Conservation (phyloP, 129 eudicot species). For the Pseudognaphalium luteoalbum region DNA sequence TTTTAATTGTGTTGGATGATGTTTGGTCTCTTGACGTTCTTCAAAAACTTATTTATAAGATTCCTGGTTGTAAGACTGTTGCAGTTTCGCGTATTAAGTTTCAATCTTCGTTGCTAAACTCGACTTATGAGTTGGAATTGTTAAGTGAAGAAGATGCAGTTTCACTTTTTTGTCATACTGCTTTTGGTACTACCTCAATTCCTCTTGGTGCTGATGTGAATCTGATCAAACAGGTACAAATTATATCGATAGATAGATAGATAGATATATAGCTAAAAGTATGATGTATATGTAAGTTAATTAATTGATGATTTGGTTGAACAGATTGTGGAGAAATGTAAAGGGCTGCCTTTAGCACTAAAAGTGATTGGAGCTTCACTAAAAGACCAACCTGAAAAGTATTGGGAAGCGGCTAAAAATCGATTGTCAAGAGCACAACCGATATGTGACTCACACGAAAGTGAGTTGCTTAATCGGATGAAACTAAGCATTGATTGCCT, state of each 20-base stretch:
- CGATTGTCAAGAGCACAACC: constrained; percentile 69
- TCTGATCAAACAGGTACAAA: constrained; percentile 69
- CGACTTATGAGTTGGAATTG: constrained; percentile 66
- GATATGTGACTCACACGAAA: constrained; percentile 73
- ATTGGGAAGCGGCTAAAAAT: constrained; percentile 68
- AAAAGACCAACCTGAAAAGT: constrained; percentile 72
- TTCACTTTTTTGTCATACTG: constrained; percentile 76
- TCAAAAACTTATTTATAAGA: constrained; percentile 57
- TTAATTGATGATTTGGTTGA: neutral
- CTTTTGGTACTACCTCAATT: constrained; percentile 54
- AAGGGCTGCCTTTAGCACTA: constrained; percentile 87
- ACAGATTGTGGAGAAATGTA: constrained; percentile 82
- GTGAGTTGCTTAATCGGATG: constrained; percentile 75
- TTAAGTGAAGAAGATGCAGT: constrained; percentile 66
- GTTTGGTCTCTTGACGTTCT: constrained; percentile 80
- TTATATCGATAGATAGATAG: neutral
- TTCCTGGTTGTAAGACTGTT: constrained; percentile 81
- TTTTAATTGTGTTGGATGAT: constrained; percentile 78
- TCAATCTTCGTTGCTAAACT: constrained; percentile 47
- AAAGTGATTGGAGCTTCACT: constrained; percentile 94
- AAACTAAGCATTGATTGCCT: constrained; percentile 63
- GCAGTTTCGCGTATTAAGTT: constrained; percentile 82
- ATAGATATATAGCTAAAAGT: neutral
- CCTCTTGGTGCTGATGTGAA: constrained; percentile 49
- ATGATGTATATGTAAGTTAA: neutral